Base-by-base conservation (phyloP, 495 filamentous ascomycete genomes). In the Patellaria atrata region DNA sequence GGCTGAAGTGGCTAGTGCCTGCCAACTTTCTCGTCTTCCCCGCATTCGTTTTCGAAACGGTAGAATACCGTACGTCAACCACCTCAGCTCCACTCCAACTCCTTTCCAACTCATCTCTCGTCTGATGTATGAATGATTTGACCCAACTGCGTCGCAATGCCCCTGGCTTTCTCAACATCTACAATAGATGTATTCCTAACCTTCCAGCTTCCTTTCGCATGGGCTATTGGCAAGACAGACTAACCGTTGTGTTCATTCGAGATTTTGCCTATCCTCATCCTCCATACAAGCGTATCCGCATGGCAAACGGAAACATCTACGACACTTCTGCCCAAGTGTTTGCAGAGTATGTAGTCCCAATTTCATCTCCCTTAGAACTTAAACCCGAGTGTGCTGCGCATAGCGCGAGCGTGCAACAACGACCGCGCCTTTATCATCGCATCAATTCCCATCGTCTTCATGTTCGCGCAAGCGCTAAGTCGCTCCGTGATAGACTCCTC, bases 201-300 rank as follows among this genome's bases (percentile, higher is more conserved):
- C 25, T 15, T n/a, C 28, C 8, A 40, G n/a, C n/a, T n/a, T 33
- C 40, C 28, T 23, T 27, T 25, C 35, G 47, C 22, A 50, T 50
- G 47, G 47, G 47, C 23, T 31, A 41, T 25, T 54, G 48, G 51
- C 41, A 46, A 17, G 42, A 54, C 15, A 33, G 40, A 17, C n/a
- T n/a, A n/a, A n/a, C n/a, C n/a, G 11, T 47, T n/a, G 43, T 59
- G 25, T 61, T 47, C 45, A 58, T 45, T 27, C 50, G 54, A 38
- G 59, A 61, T 37, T 62, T 60, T 40, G 60, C 61, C 28, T 63
- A 58, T 33, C 51, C 30, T 45, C 38, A 11, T 36, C 52, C n/a
- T 24, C 45, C 7, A 26, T 44, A 2, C 38, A n/a, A n/a, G n/a
- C n/a, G n/a, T n/a, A n/a, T 57, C 32, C 58, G 58, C 18, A 60